These are phyloP conservation scores for Blastobotrys ciferrii DNA, from an alignment of 1,139 yeast species.

Conservation along the genomic window DNA sequence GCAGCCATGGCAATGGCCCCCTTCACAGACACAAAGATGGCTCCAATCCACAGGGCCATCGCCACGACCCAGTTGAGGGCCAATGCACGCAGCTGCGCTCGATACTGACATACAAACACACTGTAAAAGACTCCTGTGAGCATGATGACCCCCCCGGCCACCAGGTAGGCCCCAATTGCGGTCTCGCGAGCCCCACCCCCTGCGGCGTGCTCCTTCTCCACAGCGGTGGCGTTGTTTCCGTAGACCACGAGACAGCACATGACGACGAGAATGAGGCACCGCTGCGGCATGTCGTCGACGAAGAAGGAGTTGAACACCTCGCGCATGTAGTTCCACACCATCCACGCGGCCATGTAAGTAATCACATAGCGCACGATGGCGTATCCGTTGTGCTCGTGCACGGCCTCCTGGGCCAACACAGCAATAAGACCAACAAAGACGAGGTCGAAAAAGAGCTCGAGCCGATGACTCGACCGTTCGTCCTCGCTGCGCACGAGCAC, in stretches of 20 bases:
- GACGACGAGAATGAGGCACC: slow-evolving; percentile 54
- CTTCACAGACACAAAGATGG: slow-evolving; percentile 31
- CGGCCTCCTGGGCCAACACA: slow-evolving; percentile 55
- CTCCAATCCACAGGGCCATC: slow-evolving; percentile 6
- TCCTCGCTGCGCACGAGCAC: slow-evolving; percentile 54
- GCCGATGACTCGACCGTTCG: slow-evolving; percentile 51
- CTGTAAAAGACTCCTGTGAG: slow-evolving; percentile 43
- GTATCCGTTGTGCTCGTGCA: slow-evolving; percentile 50
- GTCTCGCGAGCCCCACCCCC: slow-evolving; percentile 36
- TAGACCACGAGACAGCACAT: slow-evolving; percentile 50
- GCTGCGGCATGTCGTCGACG: slow-evolving; percentile 59
- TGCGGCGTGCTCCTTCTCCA: slow-evolving; percentile 38
- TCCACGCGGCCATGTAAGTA: slow-evolving; percentile 58
- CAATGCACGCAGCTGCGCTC: slow-evolving; percentile 50
- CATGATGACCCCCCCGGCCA: slow-evolving; percentile 28
- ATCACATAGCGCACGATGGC: slow-evolving; percentile 51
- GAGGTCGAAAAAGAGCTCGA: slow-evolving; percentile 61
- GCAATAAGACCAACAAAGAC: slow-evolving; percentile 65
- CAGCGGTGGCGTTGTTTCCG: slow-evolving; percentile 49
- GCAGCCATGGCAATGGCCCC: slow-evolving; percentile 50
- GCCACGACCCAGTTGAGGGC: slow-evolving; percentile 42
- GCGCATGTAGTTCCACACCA: slow-evolving; percentile 62
- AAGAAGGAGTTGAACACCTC: slow-evolving; percentile 66
- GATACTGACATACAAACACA: slow-evolving; percentile 52
- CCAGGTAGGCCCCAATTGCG: slow-evolving; percentile 29